phyloP scores from a whole-genome alignment of 441 rosid genomes.

The Eruca vesicaria region DNA sequence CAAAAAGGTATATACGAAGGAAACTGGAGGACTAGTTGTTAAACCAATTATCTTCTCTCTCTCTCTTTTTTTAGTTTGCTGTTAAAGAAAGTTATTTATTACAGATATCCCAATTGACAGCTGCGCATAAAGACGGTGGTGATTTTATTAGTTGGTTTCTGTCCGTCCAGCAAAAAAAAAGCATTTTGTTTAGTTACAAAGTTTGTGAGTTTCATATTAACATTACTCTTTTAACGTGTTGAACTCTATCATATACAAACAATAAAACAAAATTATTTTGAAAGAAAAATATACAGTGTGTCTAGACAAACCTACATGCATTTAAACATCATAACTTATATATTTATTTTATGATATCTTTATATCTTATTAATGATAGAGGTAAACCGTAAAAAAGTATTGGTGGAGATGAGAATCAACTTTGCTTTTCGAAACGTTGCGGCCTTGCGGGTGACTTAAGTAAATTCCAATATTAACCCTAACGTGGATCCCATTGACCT shows the following conservation, averaged over 20 bases:
- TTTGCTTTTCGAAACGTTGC: constrained; percentile 3
- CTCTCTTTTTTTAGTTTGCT: neutral
- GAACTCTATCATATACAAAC: neutral
- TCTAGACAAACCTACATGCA: neutral
- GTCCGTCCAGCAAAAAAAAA: constrained; percentile 55
- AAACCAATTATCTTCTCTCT: neutral
- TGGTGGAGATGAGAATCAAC: neutral
- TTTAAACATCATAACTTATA: neutral
- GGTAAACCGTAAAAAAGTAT: neutral
- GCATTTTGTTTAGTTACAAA: constrained; percentile 13
- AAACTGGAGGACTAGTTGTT: constrained; percentile 10
- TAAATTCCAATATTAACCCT: constrained; percentile 38
- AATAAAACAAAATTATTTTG: neutral
- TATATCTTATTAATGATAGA: neutral
- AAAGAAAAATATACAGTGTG: neutral
- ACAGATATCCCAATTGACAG: constrained; percentile 33
- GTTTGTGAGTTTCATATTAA: neutral
- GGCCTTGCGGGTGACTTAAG: constrained; percentile 24
- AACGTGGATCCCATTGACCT: constrained; percentile 48
- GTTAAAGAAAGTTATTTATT: constrained; percentile 2
- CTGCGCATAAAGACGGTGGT: neutral
- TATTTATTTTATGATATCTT: neutral
- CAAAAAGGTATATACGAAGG: constrained; percentile 44
- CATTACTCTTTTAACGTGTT: neutral
- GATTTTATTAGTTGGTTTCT: constrained; percentile 37